These are phyloP conservation scores for Venturia asperata DNA, from an alignment of 2,329 filamentous ascomycete genomes.

Conservation along the genomic window DNA sequence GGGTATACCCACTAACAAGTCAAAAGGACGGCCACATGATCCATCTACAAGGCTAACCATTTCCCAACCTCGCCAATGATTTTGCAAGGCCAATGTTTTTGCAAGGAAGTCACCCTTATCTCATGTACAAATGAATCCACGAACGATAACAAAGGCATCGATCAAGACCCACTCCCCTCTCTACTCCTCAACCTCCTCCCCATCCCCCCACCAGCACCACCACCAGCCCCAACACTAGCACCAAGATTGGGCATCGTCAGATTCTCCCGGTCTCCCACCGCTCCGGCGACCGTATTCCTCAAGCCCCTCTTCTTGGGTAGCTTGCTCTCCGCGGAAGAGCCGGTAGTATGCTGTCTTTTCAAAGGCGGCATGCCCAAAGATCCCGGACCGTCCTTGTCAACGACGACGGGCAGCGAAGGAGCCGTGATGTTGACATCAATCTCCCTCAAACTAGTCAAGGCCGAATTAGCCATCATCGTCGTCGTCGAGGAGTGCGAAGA, in stretches of 20 bases:
- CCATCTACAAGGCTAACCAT: too few relatives aligned
- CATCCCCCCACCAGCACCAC: constrained; percentile 19
- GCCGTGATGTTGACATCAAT: constrained; percentile 40
- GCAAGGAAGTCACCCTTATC: background rate
- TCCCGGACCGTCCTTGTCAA: constrained; percentile 28
- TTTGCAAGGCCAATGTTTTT: background rate
- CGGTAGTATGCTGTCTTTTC: constrained; percentile 38
- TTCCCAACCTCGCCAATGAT: too few relatives aligned
- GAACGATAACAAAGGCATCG: background rate
- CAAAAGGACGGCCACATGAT: background rate
- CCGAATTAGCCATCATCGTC: constrained; percentile 18
- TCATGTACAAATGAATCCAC: background rate
- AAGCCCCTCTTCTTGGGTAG: constrained; percentile 31
- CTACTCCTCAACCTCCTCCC: constrained; percentile 32
- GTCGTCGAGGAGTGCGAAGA: constrained; percentile 20
- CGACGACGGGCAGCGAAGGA: constrained; percentile 27
- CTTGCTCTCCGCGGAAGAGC: constrained; percentile 7
- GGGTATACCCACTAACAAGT: background rate
- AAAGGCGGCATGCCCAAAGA: constrained; percentile 31
- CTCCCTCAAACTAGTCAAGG: constrained; percentile 35
- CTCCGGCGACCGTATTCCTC: constrained; percentile 38
- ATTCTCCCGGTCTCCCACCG: constrained; percentile 36
- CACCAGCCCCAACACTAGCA: constrained; percentile 31
- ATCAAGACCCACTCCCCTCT: constrained; percentile 7
- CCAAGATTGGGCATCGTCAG: constrained; percentile 33